Percentiles rank a stretch among this genome's conserved stretches.
phyloP scores from a whole-genome alignment of 1,139 yeast genomes.

The Meyerozyma sp. region DNA sequence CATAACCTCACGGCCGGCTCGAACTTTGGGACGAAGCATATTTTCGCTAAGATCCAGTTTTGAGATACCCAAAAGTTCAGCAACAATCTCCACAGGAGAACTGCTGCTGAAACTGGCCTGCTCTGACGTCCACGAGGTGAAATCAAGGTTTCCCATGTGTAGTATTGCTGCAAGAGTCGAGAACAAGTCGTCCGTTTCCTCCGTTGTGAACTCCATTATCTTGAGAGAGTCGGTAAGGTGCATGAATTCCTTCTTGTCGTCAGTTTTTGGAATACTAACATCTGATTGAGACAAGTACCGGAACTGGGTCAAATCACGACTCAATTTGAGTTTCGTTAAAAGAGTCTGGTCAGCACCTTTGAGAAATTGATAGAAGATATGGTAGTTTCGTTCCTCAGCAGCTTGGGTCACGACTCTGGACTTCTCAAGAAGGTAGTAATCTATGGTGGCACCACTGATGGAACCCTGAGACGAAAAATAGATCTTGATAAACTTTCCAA shows the following conservation, averaged over 20 bases:
- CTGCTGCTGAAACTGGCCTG: constrained; percentile 67
- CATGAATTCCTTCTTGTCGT: constrained; percentile 67
- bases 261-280: constrained; percentile 56
- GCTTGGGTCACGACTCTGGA: constrained; percentile 88
- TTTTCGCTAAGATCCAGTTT: constrained; percentile 49
- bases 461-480: constrained; percentile 62
- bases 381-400: constrained; percentile 79
- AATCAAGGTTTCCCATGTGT: constrained; percentile 81
- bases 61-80: constrained; percentile 62
- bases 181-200: constrained; percentile 57
- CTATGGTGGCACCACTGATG: constrained; percentile 86
- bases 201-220: constrained; percentile 62
- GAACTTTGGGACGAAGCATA: constrained; percentile 75
- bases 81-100: constrained; percentile 51
- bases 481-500: constrained; percentile 92
- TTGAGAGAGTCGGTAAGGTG: constrained; percentile 60
- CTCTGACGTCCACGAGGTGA: constrained; percentile 66
- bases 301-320: constrained; percentile 41
- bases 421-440: constrained; percentile 90
- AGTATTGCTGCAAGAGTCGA: constrained; percentile 69
- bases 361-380: constrained; percentile 82
- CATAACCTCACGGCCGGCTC: constrained; percentile 87
- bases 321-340: constrained; percentile 44
- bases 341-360: constrained; percentile 56
- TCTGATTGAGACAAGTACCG: constrained; percentile 57